These are phyloP conservation scores for Populus alba DNA, from an alignment of 345 rosid species.

Conservation along the genomic window DNA sequence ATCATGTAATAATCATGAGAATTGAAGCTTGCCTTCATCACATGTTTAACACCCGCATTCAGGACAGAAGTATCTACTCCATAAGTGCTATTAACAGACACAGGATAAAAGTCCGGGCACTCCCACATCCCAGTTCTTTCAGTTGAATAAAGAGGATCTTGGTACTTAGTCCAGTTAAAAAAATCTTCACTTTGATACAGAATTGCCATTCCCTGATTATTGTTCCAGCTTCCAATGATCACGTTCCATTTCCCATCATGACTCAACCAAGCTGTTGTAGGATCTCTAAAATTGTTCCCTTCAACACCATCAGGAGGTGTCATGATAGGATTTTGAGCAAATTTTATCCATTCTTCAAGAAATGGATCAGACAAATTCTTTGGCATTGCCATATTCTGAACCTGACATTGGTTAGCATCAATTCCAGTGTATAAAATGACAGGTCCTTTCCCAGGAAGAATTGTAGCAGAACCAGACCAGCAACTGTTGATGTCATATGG, in stretches of 20 bases:
- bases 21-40: conserved; percentile 50
- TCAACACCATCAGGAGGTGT: conserved; percentile 40
- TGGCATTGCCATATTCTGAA: conserved; percentile 62
- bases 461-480: conserved; percentile 71
- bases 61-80: conserved; percentile 51
- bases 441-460: conserved; percentile 54
- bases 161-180: conserved; percentile 33
- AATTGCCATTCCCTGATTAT: conserved; percentile 39
- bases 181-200: conserved; percentile 53
- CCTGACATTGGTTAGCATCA: conserved; percentile 36
- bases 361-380: conserved; percentile 55
- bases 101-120: conserved; percentile 64
- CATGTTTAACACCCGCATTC: conserved; percentile 42
- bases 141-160: conserved; percentile 34
- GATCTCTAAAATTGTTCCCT: conserved; percentile 55
- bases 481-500: conserved; percentile 56
- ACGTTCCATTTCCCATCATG: conserved; percentile 46
- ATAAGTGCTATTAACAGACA: conserved; percentile 22
- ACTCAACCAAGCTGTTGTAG: conserved; percentile 58
- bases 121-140: conserved; percentile 60
- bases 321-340: conserved; percentile 50
- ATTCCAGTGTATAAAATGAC: conserved; percentile 62
- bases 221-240: conserved; percentile 33
- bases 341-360: conserved; percentile 60
- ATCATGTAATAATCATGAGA: conserved; percentile 47